These are phyloP conservation scores for Psilocybe sp. DNA, from an alignment of 768 basidiomycete genomes.

Conservation along the genomic window DNA sequence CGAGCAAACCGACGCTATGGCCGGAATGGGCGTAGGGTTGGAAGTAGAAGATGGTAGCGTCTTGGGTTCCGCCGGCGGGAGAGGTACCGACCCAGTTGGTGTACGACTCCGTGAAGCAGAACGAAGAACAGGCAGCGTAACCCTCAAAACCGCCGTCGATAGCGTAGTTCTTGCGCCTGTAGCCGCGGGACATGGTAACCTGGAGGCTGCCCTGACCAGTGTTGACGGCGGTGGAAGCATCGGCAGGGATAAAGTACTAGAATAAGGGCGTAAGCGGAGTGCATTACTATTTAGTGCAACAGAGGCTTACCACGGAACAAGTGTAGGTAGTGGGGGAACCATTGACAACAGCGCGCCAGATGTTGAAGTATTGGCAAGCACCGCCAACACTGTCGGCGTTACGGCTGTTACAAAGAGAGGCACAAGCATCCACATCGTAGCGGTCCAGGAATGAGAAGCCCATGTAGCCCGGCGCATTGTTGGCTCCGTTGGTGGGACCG, in stretches of 20 bases:
- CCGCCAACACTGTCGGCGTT: conserved; percentile 39
- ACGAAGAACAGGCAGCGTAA: conserved; percentile 32
- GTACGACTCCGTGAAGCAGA: conserved; percentile 38
- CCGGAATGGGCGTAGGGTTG: conserved; percentile 37
- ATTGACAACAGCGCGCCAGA: conserved; percentile 47
- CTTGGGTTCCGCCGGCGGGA: conserved; percentile 30
- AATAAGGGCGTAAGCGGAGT: not conserved
- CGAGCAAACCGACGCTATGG: conserved; percentile 35
- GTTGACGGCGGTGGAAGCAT: conserved; percentile 43
- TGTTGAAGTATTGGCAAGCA: conserved; percentile 49
- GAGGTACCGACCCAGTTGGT: conserved; percentile 38
- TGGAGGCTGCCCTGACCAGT: conserved; percentile 40
- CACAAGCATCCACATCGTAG: conserved; percentile 45
- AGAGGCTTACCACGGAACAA: conserved; percentile 40
- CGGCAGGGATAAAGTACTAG: conserved; percentile 44
- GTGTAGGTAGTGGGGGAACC: conserved; percentile 45
- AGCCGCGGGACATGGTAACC: conserved; percentile 46
- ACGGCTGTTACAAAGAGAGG: conserved; percentile 40
- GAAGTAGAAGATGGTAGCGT: conserved; percentile 44
- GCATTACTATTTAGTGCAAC: not conserved
- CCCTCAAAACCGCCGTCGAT: conserved; percentile 44
- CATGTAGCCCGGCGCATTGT: conserved; percentile 32
- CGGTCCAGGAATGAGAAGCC: conserved; percentile 46
- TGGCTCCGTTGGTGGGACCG: not conserved
- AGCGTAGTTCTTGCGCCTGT: conserved; percentile 34